A percentile compares a stretch with the other conserved stretches of the same genome.
phyloP scores from a whole-genome alignment of 2,329 filamentous ascomycete genomes.

The Dactylonectria macrodidyma region DNA sequence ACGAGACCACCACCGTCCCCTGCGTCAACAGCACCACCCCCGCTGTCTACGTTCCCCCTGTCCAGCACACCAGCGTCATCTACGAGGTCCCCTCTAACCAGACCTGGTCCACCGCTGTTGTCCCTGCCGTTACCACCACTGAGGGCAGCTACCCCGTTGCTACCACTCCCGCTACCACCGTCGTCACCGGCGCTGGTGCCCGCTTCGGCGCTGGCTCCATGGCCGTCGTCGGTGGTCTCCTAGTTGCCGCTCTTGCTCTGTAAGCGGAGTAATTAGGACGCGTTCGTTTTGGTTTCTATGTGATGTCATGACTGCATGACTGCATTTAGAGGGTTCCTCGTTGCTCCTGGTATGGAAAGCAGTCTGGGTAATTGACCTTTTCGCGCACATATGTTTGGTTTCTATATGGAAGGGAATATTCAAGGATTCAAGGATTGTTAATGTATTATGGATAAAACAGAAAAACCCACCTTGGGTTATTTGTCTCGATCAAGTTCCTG shows the following conservation, averaged over 20 bases:
- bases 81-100: constrained; percentile 11
- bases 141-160: constrained; percentile 36
- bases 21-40: constrained; percentile 39
- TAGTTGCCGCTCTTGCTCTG: constrained; percentile 60
- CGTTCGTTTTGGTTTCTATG: constrained; percentile 43
- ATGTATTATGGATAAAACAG: constrained; percentile 49
- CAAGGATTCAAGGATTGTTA: constrained; percentile 44
- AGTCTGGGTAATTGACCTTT: constrained; percentile 44
- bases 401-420: constrained; percentile 44
- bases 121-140: constrained; percentile 43
- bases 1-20: constrained; percentile 40
- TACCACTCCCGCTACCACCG: constrained; percentile 23
- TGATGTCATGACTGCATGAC: constrained; percentile 50
- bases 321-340: constrained; percentile 50
- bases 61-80: constrained; percentile 35
- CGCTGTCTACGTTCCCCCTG: constrained; percentile 14
- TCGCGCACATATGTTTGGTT: constrained; percentile 51
- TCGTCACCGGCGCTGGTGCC: constrained; percentile 44
- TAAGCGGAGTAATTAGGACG: constrained; percentile 50
- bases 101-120: constrained; percentile 40
- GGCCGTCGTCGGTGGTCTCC: constrained; percentile 57
- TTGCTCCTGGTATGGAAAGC: constrained; percentile 45
- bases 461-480: constrained; percentile 47
- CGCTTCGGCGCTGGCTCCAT: constrained; percentile 54
- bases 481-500: constrained; percentile 46